Conservation (phyloP, 441 rosid genomes). For the Melastoma candidum region DNA sequence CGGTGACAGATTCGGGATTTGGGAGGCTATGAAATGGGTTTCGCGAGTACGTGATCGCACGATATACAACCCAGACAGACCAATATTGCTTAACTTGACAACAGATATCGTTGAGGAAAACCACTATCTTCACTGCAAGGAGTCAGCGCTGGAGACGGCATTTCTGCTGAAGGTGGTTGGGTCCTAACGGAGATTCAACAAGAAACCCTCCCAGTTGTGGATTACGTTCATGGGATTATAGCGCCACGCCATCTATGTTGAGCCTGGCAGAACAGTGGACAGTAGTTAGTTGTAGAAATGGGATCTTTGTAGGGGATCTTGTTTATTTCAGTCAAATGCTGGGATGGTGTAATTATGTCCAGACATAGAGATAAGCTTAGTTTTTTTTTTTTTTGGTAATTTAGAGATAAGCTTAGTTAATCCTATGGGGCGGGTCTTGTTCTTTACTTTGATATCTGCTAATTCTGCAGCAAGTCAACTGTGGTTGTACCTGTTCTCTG, state of each 20-base stretch:
- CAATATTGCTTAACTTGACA: conserved; percentile 60
- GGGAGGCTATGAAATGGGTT: conserved; percentile 99
- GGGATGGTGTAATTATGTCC: too few species aligned
- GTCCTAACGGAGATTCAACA: conserved; percentile 14
- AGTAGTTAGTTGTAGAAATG: too few species aligned
- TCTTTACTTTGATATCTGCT: too few species aligned
- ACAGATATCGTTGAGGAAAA: conserved; percentile 86
- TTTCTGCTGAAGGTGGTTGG: conserved; percentile 73
- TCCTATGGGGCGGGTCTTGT: too few species aligned
- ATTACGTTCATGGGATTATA: conserved; percentile 1
- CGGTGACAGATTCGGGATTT: conserved; percentile 74
- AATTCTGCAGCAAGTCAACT: too few species aligned
- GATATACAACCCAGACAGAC: conserved; percentile 53
- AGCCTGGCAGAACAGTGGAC: background rate
- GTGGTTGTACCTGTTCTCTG: too few species aligned
- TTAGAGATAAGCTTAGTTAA: too few species aligned
- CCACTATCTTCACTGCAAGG: conserved; percentile 70
- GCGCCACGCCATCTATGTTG: background rate
- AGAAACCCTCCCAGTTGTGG: background rate
- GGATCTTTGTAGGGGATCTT: too few species aligned
- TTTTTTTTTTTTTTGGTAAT: too few species aligned
- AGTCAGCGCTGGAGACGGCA: conserved; percentile 67
- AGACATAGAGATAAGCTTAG: too few species aligned
- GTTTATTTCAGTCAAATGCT: too few species aligned
- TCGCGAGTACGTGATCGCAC: conserved; percentile 69